Evolutionary conservation across 2,329 filamentous ascomycete genomes (phyloP), one percentile per base, ranked within the genome.

Genomic region (Beauveria sp.): DNA sequence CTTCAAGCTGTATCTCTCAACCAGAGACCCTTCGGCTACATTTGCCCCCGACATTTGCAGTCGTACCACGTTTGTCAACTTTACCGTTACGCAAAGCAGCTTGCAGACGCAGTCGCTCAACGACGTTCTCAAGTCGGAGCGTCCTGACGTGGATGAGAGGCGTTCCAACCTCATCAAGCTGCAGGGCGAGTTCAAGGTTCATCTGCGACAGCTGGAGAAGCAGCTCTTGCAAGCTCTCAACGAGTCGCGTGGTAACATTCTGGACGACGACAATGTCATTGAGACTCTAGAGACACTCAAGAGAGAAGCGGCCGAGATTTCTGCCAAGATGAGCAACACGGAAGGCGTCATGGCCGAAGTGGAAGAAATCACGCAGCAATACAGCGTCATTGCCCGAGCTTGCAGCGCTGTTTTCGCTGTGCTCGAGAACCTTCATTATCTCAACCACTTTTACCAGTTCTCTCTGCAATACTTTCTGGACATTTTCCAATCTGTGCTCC

Each of bases 381-480:
- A 99, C 81, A 90, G 89, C 71, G 86, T 96, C 66, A 92, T 99
- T 75, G 95, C 95, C 61, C 86, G 88, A 69, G 93, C 95, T 47
- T 99, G 95, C 83, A 97, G 93, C 77, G 93, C 95, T 60, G 93
- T 99, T 47, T 99, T 98, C 73, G 92, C 96, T 38, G 90, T 99
- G 16, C 81, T 99, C 64, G 96, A 99, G 77, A 93, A 99, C 74
- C 84, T 99, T 62, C 93, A 98, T 75, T 96, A 97, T 72, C 87
- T 99, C 73, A 97, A 99, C 74, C 95, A 98, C 79, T 98, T 98
- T 77, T 99, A 99, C 75, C 96, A 98, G 73, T 99, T 99, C 81
- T 99, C 95, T 43, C 82, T 99, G 63, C 93, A 97, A 74, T 99
- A 96, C 77, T 99, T 99, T 77, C 84, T 96, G 60, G 90, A 97